phyloP scores from a whole-genome alignment of 176 grass and related monocot species.

The Oryza glumipatula region DNA sequence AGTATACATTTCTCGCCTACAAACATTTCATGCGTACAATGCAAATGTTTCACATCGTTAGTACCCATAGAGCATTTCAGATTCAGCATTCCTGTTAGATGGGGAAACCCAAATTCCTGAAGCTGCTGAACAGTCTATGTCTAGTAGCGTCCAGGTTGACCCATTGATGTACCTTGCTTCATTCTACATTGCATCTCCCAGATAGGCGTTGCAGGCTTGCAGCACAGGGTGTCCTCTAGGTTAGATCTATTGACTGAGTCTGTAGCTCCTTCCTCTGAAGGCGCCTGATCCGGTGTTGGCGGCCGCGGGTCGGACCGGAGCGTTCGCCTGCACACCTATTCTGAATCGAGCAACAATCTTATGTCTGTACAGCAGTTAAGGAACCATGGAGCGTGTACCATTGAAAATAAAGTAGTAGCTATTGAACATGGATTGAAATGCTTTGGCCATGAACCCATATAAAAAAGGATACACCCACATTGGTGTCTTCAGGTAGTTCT shows the following conservation, averaged over 20 bases:
- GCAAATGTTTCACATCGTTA: background rate
- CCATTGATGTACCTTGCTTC: background rate
- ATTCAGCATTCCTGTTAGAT: slow-evolving; percentile 9
- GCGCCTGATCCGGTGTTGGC: slow-evolving; percentile 34
- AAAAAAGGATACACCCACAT: slow-evolving; percentile 92
- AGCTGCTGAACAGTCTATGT: background rate
- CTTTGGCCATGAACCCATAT: slow-evolving; percentile 23
- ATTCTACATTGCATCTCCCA: slow-evolving; percentile 21
- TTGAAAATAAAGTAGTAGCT: background rate
- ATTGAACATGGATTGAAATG: slow-evolving; percentile 26
- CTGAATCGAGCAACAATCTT: slow-evolving; percentile 72
- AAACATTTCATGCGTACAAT: background rate
- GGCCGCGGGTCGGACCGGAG: slow-evolving; percentile 32
- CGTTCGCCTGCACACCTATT: slow-evolving; percentile 58
- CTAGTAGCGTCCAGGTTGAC: slow-evolving; percentile 10
- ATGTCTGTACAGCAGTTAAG: slow-evolving; percentile 90
- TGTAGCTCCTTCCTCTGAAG: slow-evolving; percentile 83
- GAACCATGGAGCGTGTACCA: slow-evolving; percentile 25
- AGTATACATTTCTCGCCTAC: background rate
- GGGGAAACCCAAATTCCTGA: background rate
- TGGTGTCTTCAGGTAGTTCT: slow-evolving; percentile 87
- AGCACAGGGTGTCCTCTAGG: background rate
- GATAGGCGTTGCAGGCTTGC: background rate
- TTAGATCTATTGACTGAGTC: slow-evolving; percentile 59
- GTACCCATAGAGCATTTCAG: background rate